Percentiles rank a stretch among this genome's conserved stretches.
phyloP scores from a whole-genome alignment of 805 yeast species.

The Candida ascalaphidarum region DNA sequence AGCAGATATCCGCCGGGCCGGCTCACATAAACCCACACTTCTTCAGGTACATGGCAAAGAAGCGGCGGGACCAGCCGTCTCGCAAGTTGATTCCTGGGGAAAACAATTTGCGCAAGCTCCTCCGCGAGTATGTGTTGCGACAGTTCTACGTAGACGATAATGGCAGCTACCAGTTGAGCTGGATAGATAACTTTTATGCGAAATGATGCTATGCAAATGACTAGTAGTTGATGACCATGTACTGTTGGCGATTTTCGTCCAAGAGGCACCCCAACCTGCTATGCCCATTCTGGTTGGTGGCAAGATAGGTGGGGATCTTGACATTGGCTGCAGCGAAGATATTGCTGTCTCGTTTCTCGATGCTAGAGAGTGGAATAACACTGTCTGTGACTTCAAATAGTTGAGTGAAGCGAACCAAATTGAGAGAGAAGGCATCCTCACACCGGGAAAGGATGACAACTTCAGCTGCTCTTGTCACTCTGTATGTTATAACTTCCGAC shows the following conservation, averaged over 20 bases:
- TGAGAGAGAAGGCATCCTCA: too few species aligned
- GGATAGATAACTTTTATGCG: constrained; percentile 17
- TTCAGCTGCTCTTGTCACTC: background rate
- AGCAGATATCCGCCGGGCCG: constrained; percentile 7
- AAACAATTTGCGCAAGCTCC: constrained; percentile 17
- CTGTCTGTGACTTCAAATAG: too few species aligned
- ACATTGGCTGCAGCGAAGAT: too few species aligned
- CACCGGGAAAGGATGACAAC: too few species aligned
- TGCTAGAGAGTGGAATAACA: too few species aligned
- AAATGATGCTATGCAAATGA: constrained; percentile 1
- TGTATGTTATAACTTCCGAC: too few species aligned
- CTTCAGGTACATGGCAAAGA: constrained; percentile 17
- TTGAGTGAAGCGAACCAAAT: too few species aligned
- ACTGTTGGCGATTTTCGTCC: constrained; percentile 30
- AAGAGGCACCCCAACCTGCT: constrained; percentile 29
- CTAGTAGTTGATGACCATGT: constrained; percentile 19
- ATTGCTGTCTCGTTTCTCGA: too few species aligned
- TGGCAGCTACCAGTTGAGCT: constrained; percentile 12
- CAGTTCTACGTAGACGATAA: constrained; percentile 19
- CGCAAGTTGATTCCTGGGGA: constrained; percentile 21
- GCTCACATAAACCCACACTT: constrained; percentile 6
- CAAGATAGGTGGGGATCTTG: constrained; percentile 20
- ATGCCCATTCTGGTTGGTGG: constrained; percentile 16
- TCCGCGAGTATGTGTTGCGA: constrained; percentile 17
- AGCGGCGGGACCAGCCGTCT: constrained; percentile 12